phyloP scores from a whole-genome alignment of 2,329 filamentous ascomycete genomes.

The Beauveria caledonica region DNA sequence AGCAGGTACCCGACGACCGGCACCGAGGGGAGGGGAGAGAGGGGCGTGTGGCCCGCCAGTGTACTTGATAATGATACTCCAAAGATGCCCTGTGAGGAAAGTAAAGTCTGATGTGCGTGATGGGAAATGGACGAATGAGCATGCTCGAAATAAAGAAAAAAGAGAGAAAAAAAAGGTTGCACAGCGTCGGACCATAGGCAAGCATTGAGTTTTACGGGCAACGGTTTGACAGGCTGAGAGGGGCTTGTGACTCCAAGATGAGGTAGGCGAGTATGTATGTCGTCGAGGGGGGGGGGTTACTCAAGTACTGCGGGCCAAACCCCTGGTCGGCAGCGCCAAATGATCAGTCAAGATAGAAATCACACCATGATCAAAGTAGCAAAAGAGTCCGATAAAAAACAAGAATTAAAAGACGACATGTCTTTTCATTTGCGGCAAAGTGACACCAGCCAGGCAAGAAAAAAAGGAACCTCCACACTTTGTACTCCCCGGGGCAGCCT shows the following conservation, averaged over 20 bases:
- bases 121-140: background rate
- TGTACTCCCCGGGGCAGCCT: background rate
- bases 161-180: background rate
- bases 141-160: background rate
- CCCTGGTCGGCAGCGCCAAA: background rate
- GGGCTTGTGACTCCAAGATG: background rate
- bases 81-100: background rate
- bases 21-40: background rate
- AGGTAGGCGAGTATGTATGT: background rate
- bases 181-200: background rate
- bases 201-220: background rate
- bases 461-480: background rate
- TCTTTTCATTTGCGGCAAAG: background rate
- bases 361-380: background rate
- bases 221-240: constrained; percentile 4
- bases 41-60: background rate
- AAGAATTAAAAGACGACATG: background rate
- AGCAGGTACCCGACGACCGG: constrained; percentile 3
- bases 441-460: background rate
- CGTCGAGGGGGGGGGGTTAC: background rate
- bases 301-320: background rate
- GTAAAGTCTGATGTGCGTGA: background rate
- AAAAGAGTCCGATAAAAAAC: background rate
- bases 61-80: background rate
- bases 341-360: background rate